Conservation (phyloP, 176 grass and related monocot genomes). For the Alloteropsis semialata region DNA sequence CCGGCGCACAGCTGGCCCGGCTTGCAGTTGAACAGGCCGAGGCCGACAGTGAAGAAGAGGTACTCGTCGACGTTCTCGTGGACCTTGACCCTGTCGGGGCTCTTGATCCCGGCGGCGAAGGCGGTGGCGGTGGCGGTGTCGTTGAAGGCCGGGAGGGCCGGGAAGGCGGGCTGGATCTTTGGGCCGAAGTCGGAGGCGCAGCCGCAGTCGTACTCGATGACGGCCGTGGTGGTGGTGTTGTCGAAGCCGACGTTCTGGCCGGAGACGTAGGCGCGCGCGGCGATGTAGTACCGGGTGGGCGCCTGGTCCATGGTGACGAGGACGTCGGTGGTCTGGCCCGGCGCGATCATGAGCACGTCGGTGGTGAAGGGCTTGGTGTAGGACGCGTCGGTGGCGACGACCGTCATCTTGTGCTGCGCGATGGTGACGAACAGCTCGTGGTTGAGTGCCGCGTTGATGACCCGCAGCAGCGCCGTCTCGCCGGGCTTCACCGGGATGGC, state of each 20-base stretch:
- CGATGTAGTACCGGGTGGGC: conserved; percentile 67
- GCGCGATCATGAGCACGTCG: conserved; percentile 66
- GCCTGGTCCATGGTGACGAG: conserved; percentile 78
- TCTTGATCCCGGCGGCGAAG: conserved; percentile 52
- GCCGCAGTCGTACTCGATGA: conserved; percentile 80
- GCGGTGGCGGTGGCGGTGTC: conserved; percentile 56
- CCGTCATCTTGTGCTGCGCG: conserved; percentile 72
- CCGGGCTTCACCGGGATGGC: conserved; percentile 57
- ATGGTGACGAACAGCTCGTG: conserved; percentile 77
- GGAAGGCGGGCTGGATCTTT: conserved; percentile 39
- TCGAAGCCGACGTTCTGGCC: conserved; percentile 52
- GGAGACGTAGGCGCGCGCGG: conserved; percentile 49
- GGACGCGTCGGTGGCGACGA: conserved; percentile 60
- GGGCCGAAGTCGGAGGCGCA: conserved; percentile 38
- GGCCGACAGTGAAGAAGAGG: conserved; percentile 75
- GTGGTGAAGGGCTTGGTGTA: conserved; percentile 76
- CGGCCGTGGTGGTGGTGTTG: conserved; percentile 79
- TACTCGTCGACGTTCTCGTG: conserved; percentile 56
- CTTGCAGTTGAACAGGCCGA: conserved; percentile 55
- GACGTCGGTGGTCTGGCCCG: conserved; percentile 82
- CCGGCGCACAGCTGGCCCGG: conserved; percentile 40
- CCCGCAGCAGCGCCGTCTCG: conserved; percentile 70
- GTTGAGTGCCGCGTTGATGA: conserved; percentile 83
- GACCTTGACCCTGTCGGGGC: conserved; percentile 44
- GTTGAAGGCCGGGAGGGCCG: conserved; percentile 69